phyloP scores from a whole-genome alignment of 805 yeast species.

The Babjeviella inositovora region DNA sequence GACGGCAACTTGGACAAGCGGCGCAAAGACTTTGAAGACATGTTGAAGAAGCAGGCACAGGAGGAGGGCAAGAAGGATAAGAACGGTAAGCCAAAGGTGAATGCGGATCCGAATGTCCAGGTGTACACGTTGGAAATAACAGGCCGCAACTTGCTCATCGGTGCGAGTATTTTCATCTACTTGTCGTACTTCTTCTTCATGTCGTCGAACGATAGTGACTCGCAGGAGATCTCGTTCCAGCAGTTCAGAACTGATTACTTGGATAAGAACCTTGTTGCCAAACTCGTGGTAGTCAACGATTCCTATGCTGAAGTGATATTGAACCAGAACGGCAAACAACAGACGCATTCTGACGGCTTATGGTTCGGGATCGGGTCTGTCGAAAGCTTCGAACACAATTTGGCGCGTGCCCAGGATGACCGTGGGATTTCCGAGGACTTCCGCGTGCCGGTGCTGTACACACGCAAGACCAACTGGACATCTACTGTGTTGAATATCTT shows the following conservation, averaged over 20 bases:
- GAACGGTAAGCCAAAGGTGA: conserved; percentile 4
- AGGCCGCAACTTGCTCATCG: conserved; percentile 11
- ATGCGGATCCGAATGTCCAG: conserved; percentile 11
- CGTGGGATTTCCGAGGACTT: conserved; percentile 42
- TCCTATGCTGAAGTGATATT: conserved; percentile 57
- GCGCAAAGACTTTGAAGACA: too few relatives aligned
- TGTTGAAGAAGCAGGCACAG: too few relatives aligned
- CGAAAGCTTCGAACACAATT: conserved; percentile 70
- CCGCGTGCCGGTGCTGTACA: conserved; percentile 70
- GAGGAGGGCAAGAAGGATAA: too few relatives aligned
- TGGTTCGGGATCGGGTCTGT: conserved; percentile 79
- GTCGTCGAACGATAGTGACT: conserved; percentile 4
- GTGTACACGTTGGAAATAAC: conserved; percentile 12
- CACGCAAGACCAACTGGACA: conserved; percentile 51
- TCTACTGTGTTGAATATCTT: conserved; percentile 56
- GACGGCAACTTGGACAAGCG: too few relatives aligned
- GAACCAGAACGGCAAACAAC: conserved; percentile 41
- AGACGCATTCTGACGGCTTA: conserved; percentile 14
- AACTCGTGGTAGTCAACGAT: conserved; percentile 64
- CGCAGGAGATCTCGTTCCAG: conserved; percentile 71
- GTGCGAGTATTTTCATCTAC: conserved; percentile 11
- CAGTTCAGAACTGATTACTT: conserved; percentile 68
- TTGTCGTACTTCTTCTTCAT: conserved; percentile 5
- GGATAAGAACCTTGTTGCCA: conserved; percentile 63
- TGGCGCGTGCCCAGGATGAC: conserved; percentile 63